Evolutionary conservation across 176 grass and related monocot genomes (phyloP), one percentile per base, ranked within the genome.

Genomic region (Hyparrhenia diplandra): DNA sequence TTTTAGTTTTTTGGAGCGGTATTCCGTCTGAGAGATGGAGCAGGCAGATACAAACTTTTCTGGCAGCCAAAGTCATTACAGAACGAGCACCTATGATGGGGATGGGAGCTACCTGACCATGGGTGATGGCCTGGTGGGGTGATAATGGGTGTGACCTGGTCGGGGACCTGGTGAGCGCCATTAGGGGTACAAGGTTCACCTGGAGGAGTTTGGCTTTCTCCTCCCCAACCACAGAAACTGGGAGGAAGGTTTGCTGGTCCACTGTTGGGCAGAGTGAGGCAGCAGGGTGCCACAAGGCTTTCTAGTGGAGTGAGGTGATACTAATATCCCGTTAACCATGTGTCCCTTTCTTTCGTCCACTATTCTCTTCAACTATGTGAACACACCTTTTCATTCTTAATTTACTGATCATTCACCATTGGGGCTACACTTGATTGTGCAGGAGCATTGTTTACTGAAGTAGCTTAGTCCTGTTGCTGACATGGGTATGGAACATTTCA

Each of bases 401-500:
- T 80, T 52, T 64, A 55, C 11, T 47, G 73, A 55, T 66, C 6
- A 31, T 5, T 45, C 7, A 30, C 24, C 17, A 62, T n/a, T 78
- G 21, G 1, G 31, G 13, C 14, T 51, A 63, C 39, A 21, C 25
- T 55, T 85, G n/a, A 41, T 40, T 87, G n/a, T 75, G 69, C 85
- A 87, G 85, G 34, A 35, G 39, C 21, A 21, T 87, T 87, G 41
- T 64, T 76, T 13, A 47, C 58, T 49, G 35, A 85, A 82, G 36
- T 24, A 78, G 69, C 42, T n/a, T 60, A 36, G 18, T 65, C 37
- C 67, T 77, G 52, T 80, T 62, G 7, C 18, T 18, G 80, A 57
- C 69, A 81, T 91, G 85, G 89, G 77, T n/a, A 68, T 91, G 76
- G 85, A 81, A 71, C 72, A 78, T 82, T 5, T 82, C 55, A 51